Evolutionary conservation across 768 basidiomycete species (phyloP), one percentile per base, ranked within the genome.

Genomic region (Boletus rubescentipes): DNA sequence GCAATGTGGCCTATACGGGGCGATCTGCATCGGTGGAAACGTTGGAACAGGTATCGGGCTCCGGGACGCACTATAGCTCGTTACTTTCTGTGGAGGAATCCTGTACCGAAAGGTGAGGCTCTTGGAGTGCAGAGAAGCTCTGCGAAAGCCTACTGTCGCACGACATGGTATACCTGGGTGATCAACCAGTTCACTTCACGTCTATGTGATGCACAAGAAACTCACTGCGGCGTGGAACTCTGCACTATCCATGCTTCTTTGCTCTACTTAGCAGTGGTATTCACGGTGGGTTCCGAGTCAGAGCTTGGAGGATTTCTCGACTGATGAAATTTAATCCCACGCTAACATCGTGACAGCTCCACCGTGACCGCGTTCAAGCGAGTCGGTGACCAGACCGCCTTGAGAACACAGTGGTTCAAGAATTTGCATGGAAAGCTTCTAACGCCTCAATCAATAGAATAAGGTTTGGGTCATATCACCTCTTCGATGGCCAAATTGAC

Each of bases 21-120:
- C 23, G 32, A 29, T 29, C 50, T 29, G 39, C 40, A 20, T 37
- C 29, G 6, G 45, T 23, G 18, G 20, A 15, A 15, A 14, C n/a
- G n/a, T 23, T 42, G 39, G 15, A 23, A n/a, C 4, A 51, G 14
- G 8, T 30, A 9, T 11, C 43, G 32, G 10, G 14, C 7, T 30
- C 23, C 1, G 26, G 6, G 26, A 52, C 68, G 9, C 56, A 88
- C 90, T 88, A 63, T 93, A 93, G 46, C 81, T 87, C 0, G 91
- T 91, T 9, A 91, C 89, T 60, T 77, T 79, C 54, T 77, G 77
- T 15, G 67, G 67, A 11, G 91, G 91, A 47, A 93, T 89, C 43
- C 67, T 68, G 36, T 32, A 16, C n/a, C 30, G 39, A 54, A 30
- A 30, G 37, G 48, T 57, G 20, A 57, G 55, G 9, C 3, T 46